Evolutionary conservation across 208 protist species (phyloP), one percentile per base, ranked within the genome.

Genomic region (Leptomonas seymouri): DNA sequence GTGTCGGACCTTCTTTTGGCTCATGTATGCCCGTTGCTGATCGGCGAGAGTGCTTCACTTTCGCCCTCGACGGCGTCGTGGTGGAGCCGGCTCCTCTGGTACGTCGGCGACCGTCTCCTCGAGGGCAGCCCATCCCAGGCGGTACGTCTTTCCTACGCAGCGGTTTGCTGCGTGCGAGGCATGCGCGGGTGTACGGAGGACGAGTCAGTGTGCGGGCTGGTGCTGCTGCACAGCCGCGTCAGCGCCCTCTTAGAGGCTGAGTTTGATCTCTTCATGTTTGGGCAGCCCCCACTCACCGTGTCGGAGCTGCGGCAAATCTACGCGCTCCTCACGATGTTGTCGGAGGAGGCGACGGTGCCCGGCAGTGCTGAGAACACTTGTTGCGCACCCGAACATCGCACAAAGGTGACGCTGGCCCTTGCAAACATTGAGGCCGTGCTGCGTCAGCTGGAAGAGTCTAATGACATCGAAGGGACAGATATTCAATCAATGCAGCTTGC

Each of bases 21-120:
- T 25, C 31, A 58, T 16, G 67, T 74, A 14, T 58, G 65, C 21
- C 68, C 70, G 1, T 7, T 75, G 23, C 16, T 78, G 30, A 16
- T 60, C 1, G 25, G 9, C 15, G 41, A 11, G 16, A 25, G 66
- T 14, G 69, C 41, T 27, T 12, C 39, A n/a, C 28, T 76, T 3
- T 31, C 53, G 3, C 12, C 20, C 3, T 1, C 15, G 1, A 44
- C 31, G 12, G 23, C 54, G 11, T 42, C 23, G n/a, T 85, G 82
- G 82, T 87, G 82, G 82, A 74, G 70, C 25, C 71, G 67, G 18
- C 61, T 77, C 30, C 62, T 87, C 23, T 82, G 74, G 66, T 66
- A 77, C 55, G 42, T 72, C 12, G 54, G 55, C 1, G 74, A 83
- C 28, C 41, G 53, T 1, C 53, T 84, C 15, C 18, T 48, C 16